Conservation (phyloP, 2,329 filamentous ascomycete genomes). For the Diatrype stigma region DNA sequence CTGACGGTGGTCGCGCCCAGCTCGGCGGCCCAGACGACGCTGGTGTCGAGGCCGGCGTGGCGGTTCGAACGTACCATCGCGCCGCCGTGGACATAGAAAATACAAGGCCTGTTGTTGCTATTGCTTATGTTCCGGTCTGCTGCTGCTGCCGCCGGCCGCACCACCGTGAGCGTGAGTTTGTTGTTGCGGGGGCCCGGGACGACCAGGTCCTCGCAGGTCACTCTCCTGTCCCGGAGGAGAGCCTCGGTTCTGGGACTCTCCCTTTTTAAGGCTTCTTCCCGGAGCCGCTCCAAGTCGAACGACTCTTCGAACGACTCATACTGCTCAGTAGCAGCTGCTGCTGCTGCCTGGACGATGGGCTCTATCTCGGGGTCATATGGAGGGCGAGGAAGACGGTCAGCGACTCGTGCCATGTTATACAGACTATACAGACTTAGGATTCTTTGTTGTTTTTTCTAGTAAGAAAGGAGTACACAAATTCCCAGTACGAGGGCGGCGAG, state of each 20-base stretch:
- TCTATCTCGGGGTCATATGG: conserved; percentile 26
- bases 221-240: conserved; percentile 23
- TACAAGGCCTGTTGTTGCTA: conserved; percentile 15
- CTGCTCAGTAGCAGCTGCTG: conserved; percentile 3
- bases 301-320: conserved; percentile 12
- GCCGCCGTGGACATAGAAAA: conserved; percentile 29
- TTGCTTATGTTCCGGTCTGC: background rate
- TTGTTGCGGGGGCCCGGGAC: conserved; percentile 22
- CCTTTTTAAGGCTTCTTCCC: conserved; percentile 20
- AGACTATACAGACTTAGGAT: too few species aligned
- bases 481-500: background rate
- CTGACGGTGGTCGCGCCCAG: conserved; percentile 27
- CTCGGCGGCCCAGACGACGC: conserved; percentile 25
- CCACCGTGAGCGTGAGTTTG: conserved; percentile 19
- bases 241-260: conserved; percentile 22
- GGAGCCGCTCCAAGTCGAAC: conserved; percentile 25
- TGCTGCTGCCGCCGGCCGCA: conserved; percentile 15
- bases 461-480: background rate
- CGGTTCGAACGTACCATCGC: conserved; percentile 27
- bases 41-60: conserved; percentile 28
- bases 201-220: conserved; percentile 19
- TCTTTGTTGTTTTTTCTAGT: too few species aligned
- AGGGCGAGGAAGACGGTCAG: conserved; percentile 23
- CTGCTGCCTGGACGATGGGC: conserved; percentile 18
- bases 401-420: conserved; percentile 18